Percentiles rank a stretch among this genome's conserved stretches.
Conservation (phyloP, 202 grass and related monocot species). For the Brachypodium distachyon region DNA sequence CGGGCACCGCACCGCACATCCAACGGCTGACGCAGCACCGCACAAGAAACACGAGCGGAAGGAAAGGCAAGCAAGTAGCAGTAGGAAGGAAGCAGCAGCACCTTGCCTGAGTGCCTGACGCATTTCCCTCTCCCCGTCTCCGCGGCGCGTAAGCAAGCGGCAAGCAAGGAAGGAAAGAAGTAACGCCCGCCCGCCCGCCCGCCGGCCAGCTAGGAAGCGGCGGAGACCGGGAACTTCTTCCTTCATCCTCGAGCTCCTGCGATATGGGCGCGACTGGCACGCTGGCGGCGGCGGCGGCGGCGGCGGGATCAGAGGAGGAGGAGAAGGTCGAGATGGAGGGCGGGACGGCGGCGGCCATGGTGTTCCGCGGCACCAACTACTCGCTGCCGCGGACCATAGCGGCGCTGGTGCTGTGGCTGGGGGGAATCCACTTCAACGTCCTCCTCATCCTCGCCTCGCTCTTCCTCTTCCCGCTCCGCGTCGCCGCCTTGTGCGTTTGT, state of each 20-base stretch:
- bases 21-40: not conserved
- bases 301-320: not conserved
- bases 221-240: not conserved
- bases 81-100: not conserved
- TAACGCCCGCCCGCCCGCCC: not conserved
- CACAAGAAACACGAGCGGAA: not conserved
- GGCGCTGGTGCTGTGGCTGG: constrained; percentile 74
- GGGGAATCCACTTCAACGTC: constrained; percentile 73
- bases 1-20: not conserved
- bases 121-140: not conserved
- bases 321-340: not conserved
- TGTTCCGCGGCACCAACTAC: constrained; percentile 51
- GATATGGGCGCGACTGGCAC: constrained; percentile 29
- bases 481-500: constrained; percentile 56
- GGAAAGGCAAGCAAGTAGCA: too few species aligned
- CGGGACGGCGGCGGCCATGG: constrained; percentile 19
- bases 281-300: not conserved
- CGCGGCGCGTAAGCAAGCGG: not conserved
- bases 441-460: constrained; percentile 58
- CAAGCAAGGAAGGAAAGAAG: not conserved
- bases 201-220: not conserved
- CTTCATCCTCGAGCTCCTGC: not conserved
- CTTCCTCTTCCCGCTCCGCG: constrained; percentile 63
- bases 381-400: constrained; percentile 42
- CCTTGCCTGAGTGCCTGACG: constrained; percentile 2